Percentiles rank a stretch among this genome's conserved stretches.
Evolutionary conservation across 2,329 filamentous ascomycete species (phyloP).

Genomic region (Cladosporium oxysporum): DNA sequence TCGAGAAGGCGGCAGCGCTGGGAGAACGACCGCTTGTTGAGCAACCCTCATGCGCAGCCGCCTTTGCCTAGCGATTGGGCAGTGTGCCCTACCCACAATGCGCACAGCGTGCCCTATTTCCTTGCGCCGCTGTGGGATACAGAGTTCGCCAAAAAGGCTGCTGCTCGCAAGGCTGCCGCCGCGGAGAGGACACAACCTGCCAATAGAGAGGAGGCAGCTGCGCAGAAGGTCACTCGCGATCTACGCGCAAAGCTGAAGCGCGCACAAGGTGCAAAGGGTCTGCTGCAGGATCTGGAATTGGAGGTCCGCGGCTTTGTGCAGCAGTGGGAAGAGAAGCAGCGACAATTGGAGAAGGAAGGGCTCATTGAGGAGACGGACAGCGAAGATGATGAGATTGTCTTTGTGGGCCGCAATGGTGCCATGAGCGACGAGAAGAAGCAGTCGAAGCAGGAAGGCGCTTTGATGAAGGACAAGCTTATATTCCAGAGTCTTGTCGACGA

Average conservation of each 20-base stretch:
- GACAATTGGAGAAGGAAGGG: slow-evolving; percentile 48
- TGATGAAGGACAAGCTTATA: slow-evolving; percentile 68
- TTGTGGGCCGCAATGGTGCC: slow-evolving; percentile 70
- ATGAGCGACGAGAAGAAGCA: slow-evolving; percentile 59
- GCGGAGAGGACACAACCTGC: slow-evolving; percentile 30
- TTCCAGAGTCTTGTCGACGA: slow-evolving; percentile 79
- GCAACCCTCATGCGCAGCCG: slow-evolving; percentile 82
- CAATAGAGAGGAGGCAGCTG: slow-evolving; percentile 46
- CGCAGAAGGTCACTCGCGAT: slow-evolving; percentile 70
- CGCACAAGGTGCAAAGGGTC: slow-evolving; percentile 71
- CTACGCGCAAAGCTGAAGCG: slow-evolving; percentile 80
- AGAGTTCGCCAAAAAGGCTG: slow-evolving; percentile 40
- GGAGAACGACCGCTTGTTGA: slow-evolving; percentile 91
- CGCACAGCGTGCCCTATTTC: slow-evolving; percentile 81
- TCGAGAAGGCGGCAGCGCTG: slow-evolving; percentile 82
- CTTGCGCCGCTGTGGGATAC: slow-evolving; percentile 84
- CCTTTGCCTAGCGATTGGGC: slow-evolving; percentile 82
- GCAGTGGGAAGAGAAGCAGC: slow-evolving; percentile 57
- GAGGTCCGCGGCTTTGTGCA: slow-evolving; percentile 76
- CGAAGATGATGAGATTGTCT: slow-evolving; percentile 87
- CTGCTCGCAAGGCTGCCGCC: slow-evolving; percentile 42
- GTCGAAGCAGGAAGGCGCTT: slow-evolving; percentile 52
- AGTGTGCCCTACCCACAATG: slow-evolving; percentile 76
- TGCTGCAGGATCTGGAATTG: slow-evolving; percentile 82
- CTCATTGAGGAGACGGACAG: slow-evolving; percentile 50